These are phyloP conservation scores for Penicillium paxilli DNA, from an alignment of 495 filamentous ascomycete genomes.

Conservation along the genomic window DNA sequence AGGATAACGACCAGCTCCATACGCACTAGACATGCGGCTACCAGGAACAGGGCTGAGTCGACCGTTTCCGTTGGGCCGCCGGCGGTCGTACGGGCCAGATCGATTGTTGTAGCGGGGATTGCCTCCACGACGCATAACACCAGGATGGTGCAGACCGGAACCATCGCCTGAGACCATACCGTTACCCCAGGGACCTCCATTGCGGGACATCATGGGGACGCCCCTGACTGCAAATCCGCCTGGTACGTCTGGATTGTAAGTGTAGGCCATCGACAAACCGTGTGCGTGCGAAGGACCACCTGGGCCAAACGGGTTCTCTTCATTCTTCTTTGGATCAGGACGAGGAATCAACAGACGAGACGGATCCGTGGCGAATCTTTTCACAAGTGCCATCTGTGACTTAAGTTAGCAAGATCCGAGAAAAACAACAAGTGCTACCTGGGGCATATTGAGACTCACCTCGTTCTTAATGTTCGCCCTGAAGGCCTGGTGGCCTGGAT, in stretches of 20 bases:
- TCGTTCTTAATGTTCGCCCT: slow-evolving; percentile 75
- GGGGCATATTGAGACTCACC: slow-evolving; percentile 52
- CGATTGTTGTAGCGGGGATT: slow-evolving; percentile 51
- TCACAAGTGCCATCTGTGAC: slow-evolving; percentile 76
- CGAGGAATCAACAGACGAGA: slow-evolving; percentile 88
- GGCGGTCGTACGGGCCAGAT: slow-evolving; percentile 60
- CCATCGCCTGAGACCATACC: slow-evolving; percentile 35
- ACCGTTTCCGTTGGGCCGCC: slow-evolving; percentile 34
- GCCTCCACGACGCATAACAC: slow-evolving; percentile 60
- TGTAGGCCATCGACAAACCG: slow-evolving; percentile 67
- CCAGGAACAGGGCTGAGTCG: slow-evolving; percentile 46
- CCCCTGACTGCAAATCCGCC: slow-evolving; percentile 32
- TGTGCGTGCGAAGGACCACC: slow-evolving; percentile 92
- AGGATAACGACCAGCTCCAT: slow-evolving; percentile 34
- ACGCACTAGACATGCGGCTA: slow-evolving; percentile 40
- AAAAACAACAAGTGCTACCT: neutral
- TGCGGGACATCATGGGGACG: slow-evolving; percentile 57
- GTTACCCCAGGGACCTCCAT: slow-evolving; percentile 51
- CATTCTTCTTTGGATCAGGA: slow-evolving; percentile 96
- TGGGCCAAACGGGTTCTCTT: slow-evolving; percentile 44
- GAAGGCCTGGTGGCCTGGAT: slow-evolving; percentile 75
- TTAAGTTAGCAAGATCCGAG: slow-evolving; percentile 12
- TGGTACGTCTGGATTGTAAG: slow-evolving; percentile 13
- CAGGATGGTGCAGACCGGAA: slow-evolving; percentile 51
- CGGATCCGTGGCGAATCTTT: slow-evolving; percentile 90